A percentile compares a stretch with the other conserved stretches of the same genome.
Evolutionary conservation across 129 eudicot species (phyloP).

Genomic region (Oenanthe sinensis): DNA sequence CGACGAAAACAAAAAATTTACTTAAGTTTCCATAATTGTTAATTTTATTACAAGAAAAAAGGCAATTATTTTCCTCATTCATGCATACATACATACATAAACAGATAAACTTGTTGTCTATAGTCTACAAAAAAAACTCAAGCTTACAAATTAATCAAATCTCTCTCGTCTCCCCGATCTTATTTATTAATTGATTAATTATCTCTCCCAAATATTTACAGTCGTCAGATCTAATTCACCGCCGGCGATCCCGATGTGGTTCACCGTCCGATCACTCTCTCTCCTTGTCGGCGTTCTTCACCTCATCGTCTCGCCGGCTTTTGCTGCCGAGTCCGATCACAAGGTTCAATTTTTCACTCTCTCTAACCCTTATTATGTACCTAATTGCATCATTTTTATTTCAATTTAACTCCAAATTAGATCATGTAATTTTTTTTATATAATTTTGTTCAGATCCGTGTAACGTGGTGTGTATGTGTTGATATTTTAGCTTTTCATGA

Average conservation of each 20-base stretch:
- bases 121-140: not conserved
- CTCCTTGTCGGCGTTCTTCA: slow-evolving; percentile 22
- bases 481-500: not conserved
- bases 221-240: slow-evolving; percentile 29
- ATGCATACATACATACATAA: too few relatives aligned
- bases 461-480: not conserved
- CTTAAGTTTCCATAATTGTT: too few relatives aligned
- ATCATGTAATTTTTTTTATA: slow-evolving; percentile 9
- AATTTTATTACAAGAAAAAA: too few relatives aligned
- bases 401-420: slow-evolving; percentile 13
- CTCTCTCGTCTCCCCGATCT: not conserved
- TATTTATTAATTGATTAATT: not conserved
- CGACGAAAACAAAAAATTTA: too few relatives aligned
- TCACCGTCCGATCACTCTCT: slow-evolving; percentile 45
- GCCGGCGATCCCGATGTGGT: slow-evolving; percentile 65
- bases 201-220: not conserved
- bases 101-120: too few relatives aligned
- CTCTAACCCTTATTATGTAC: slow-evolving; percentile 2
- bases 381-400: not conserved
- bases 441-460: slow-evolving; percentile 22
- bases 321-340: slow-evolving; percentile 73
- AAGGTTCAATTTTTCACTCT: slow-evolving; percentile 33
- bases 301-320: slow-evolving; percentile 41
- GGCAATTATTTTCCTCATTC: too few relatives aligned
- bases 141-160: not conserved